Evolutionary conservation across 345 rosid species (phyloP).

Genomic region (Eutrema japonicum): DNA sequence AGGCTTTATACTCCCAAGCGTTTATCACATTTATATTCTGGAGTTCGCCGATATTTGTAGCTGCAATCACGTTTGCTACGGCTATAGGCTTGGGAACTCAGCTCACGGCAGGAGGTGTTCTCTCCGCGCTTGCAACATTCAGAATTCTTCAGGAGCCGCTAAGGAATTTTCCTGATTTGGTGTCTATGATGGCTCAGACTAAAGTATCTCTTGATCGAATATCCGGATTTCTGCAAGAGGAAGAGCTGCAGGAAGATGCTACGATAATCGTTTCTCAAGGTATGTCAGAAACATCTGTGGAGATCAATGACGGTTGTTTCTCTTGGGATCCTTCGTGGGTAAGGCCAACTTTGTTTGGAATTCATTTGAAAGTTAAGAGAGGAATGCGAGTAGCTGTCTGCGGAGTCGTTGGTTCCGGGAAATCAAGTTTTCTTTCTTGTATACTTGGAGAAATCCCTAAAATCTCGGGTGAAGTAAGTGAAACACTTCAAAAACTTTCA

Average conservation of each 20-base stretch:
- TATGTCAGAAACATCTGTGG: not conserved
- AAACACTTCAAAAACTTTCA: constrained; percentile 2
- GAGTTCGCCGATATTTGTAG: constrained; percentile 1
- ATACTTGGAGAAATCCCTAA: constrained; percentile 12
- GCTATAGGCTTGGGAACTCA: constrained; percentile 3
- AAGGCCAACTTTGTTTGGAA: constrained; percentile 1
- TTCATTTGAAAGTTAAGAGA: constrained; percentile 1
- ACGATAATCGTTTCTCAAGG: constrained; percentile 3
- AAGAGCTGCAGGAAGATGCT: constrained; percentile 16
- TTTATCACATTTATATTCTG: constrained; percentile 2
- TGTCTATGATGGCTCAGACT: constrained; percentile 14
- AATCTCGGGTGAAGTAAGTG: constrained; percentile 15
- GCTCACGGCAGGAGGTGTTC: constrained; percentile 11
- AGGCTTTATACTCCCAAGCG: constrained; percentile 9
- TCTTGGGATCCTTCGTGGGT: constrained; percentile 14
- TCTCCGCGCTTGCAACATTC: constrained; percentile 6
- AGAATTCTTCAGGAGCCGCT: constrained; percentile 18
- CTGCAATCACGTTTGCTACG: constrained; percentile 13
- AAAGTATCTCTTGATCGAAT: constrained; percentile 10
- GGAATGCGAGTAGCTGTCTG: constrained; percentile 15
- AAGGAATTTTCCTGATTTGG: constrained; percentile 7
- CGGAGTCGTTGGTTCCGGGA: not conserved
- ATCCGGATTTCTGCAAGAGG: constrained; percentile 1
- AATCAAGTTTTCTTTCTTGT: constrained; percentile 12
- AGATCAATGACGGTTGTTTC: constrained; percentile 13